Base-by-base conservation (phyloP, 2,329 filamentous ascomycete genomes). In the Cladophialophora chaetospira region DNA sequence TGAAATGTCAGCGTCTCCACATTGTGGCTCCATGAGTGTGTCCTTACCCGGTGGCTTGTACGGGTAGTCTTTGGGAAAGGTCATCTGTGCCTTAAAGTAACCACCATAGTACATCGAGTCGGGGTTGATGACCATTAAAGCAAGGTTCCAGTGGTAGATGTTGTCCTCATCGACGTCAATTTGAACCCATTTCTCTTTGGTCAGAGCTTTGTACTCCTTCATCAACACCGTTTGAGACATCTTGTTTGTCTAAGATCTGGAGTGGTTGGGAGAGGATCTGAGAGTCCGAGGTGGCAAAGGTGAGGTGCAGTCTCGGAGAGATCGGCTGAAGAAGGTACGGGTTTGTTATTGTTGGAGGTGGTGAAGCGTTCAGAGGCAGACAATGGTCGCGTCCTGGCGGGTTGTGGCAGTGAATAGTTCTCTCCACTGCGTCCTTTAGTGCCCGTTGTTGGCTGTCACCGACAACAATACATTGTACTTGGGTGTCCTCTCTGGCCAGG, bases 21-120 rank as follows among this genome's bases (percentile, higher is more conserved):
- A 38, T 21, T 23, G 13, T 17, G 19, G 35, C 35, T 29, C 8
- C 19, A 9, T 25, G 19, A 11, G 26, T 26, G 52, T 26, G 9
- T 36, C 68, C 74, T 66, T 72, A 83, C 81, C 75, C 23, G 93
- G 93, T 25, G 93, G 93, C 38, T 84, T 81, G 76, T 89, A 96
- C 0, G 94, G 94, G 73, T 97, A 99, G 67, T 96, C 92, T 67
- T 81, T 78, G 8, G 89, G 87, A 68, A 99, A 97, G 19, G 81
- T 85, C 87, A 99, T 94, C 67, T 88, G 86, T 53, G 89, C 90
- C 79, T 84, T 92, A 73, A 97, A 91, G 73, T 96, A 99, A 64
- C 89, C 94, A 58, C 92, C 92, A 68, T 96, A 87, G 79, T 95
- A 97, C 63, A 88, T 81, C 61, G 91, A 96, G 66, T 96, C 92